Evolutionary conservation across 768 basidiomycete species (phyloP), one percentile per base, ranked within the genome.

Genomic region (Chlorophyllum brunneum): DNA sequence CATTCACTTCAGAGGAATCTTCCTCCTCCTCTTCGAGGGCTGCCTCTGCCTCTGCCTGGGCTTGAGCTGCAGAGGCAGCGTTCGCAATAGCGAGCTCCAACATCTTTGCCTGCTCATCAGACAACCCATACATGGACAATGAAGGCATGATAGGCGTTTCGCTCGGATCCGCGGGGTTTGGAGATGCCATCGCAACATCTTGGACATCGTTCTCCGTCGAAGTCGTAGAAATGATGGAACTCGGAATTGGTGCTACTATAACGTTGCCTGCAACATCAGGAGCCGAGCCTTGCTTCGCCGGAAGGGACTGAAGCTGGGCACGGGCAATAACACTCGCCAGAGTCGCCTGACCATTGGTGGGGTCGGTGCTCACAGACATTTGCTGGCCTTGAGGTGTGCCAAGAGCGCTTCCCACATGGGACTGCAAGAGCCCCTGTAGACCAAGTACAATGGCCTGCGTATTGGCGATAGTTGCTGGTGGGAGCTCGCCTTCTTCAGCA

Each of bases 21-120:
- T 84, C 82, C 31, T 80, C 82, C 54, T 85, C 81, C 59, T 87
- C 86, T 62, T 88, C 87, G 48, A 85, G 62, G 0, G 84, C 85
- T 2, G 86, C 86, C 57, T 89, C 86, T 0, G 86, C 88, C 57
- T 89, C 87, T 0, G 87, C 87, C 59, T 87, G 86, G 16, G 85
- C 83, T 58, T 87, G 86, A 1, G 87, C 87, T 27, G 84, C 85
- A 30, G 79, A 79, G 8, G 88, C 83, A 1, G 87, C 87, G 59
- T 76, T 85, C 23, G 84, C 82, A 43, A 90, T 88, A 0, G 87
- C 87, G 55, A 82, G 77, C 62, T 88, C 85, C 13, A 90, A 70
- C 56, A 85, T 64, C 54, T 74, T 78, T 3, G 84, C 76, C 65
- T 89, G 88, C 56, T 88, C 86, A 43, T 83, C 83, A 1, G 86